These are phyloP conservation scores for Aspergillus biplanus DNA, from an alignment of 495 filamentous ascomycete species.

Conservation along the genomic window DNA sequence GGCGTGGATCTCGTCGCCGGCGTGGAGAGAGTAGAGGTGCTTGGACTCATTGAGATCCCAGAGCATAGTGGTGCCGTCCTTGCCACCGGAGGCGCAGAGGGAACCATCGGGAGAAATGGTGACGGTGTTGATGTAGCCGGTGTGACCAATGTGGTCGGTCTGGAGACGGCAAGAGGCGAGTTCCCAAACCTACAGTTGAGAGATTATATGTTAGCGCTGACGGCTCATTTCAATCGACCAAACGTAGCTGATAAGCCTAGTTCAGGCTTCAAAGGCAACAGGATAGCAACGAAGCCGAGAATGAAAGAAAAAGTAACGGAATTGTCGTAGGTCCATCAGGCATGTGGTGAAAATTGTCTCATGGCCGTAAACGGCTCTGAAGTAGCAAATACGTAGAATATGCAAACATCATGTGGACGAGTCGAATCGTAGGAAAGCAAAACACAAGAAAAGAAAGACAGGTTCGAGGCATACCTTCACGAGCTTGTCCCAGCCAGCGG, in stretches of 20 bases:
- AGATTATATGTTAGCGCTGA: constrained; percentile 31
- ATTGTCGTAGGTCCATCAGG: constrained; percentile 67
- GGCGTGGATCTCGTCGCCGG: constrained; percentile 99
- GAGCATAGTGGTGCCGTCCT: constrained; percentile 99
- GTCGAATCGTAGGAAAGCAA: constrained; percentile 11
- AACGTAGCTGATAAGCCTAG: neutral
- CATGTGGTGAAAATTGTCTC: constrained; percentile 93
- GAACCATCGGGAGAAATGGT: constrained; percentile 99
- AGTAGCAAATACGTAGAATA: constrained; percentile 99
- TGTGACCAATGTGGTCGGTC: constrained; percentile 99
- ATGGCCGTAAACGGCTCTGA: constrained; percentile 94
- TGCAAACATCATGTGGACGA: constrained; percentile 86
- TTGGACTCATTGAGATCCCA: constrained; percentile 99
- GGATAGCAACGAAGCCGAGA: constrained; percentile 13
- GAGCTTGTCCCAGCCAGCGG: constrained; percentile 98
- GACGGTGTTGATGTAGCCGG: constrained; percentile 99
- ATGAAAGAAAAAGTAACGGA: constrained; percentile 29
- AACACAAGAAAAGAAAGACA: constrained; percentile 8
- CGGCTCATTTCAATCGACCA: neutral
- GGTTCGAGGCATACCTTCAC: constrained; percentile 82
- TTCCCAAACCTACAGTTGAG: constrained; percentile 83
- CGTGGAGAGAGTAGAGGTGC: constrained; percentile 99
- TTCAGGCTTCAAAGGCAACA: constrained; percentile 9
- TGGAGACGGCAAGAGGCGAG: constrained; percentile 98
- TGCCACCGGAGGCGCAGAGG: constrained; percentile 98